Evolutionary conservation across 305 asterid species (phyloP), one percentile per base, ranked within the genome.

Genomic region (Fraxinus xanthoxyloides): DNA sequence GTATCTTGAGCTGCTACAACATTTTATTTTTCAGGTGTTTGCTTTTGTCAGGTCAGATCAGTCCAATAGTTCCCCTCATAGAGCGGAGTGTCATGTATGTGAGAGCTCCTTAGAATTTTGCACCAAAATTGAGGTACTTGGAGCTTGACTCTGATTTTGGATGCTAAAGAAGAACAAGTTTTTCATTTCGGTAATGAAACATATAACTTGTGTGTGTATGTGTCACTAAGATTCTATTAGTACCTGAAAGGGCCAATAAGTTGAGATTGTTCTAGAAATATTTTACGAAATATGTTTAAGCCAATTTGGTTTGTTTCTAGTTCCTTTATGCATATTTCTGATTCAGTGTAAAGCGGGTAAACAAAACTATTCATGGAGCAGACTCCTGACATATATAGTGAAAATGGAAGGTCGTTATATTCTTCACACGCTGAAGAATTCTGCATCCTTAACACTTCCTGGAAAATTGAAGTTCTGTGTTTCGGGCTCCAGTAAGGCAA

Each of bases 31-130:
- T 63, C 92, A 95, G 99, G 99, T 95, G 86, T 95, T 93, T 87
- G 99, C 99, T 80, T 95, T 95, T 85, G 94, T 95, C 77, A 88
- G 85, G 84, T 90, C 97, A 54, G 90, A 89, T 78, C 86, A 84
- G 85, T 87, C 95, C 36, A 91, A 85, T 83, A 84, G 87, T 65
- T 88, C 98, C 79, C 92, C 93, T 9, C 97, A 95, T 72, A 91
- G 91, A 88, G 92, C 93, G 17, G 94, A 95, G 76, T 95, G 99
- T 83, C 99, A 95, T 82, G 97, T 95, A 70, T 94, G 99, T 82
- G 97, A 92, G 85, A 92, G 99, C 92, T 90, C 90, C 88, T 90
- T 94, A 89, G 99, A 95, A 80, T 95, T 94, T 79, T 94, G 93
- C 40, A 88, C 98, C 36, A 91, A 90, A 80, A 92, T 90, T 85